Evolutionary conservation across 148 eudicot species (phyloP), one percentile per base, ranked within the genome.

Genomic region (Rhododendron vialii): DNA sequence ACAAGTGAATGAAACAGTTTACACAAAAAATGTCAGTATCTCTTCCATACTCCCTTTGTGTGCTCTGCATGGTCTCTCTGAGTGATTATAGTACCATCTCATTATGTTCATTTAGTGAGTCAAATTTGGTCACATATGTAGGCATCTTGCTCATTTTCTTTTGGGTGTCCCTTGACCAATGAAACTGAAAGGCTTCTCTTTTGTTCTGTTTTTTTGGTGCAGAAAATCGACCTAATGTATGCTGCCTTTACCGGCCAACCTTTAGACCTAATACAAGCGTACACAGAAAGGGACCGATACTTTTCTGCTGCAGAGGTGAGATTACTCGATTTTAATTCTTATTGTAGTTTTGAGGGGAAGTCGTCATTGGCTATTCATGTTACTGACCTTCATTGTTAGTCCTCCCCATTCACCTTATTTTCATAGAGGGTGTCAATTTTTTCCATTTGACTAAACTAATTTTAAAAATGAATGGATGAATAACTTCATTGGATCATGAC

Each of bases 191-290:
- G 80, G 80, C 80, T 76, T 36, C 50, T 38, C 26, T 18, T 28
- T 26, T 28, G 63, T 59, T 30, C 26, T 45, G 9, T 24, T 74
- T 15, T 22, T 47, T 73, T 84, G 45, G 78, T 92, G 86, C 96
- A 96, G 99, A 96, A 96, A 96, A 87, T 96, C 84, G 99, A 95
- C 90, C 81, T 90, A 84, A 95, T 96, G 98, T 93, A 90, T 90
- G 88, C 94, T 86, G 93, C 95, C 41, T 95, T 96, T 81, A 96
- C 98, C 63, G 96, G 99, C 83, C 99, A 95, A 90, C 59, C 95
- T 43, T 85, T 95, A 69, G 99, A 96, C 88, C 92, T 87, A 88
- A 93, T 96, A 84, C 95, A 96, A 86, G 90, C 89, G 33, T 93
- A 91, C 91, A 95, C 96, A 14, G 96, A 94, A 53, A 93, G 96